Evolutionary conservation across 177 flowering plant species (phyloP), one percentile per base, ranked within the genome.

Genomic region (Vitis hybrid): DNA sequence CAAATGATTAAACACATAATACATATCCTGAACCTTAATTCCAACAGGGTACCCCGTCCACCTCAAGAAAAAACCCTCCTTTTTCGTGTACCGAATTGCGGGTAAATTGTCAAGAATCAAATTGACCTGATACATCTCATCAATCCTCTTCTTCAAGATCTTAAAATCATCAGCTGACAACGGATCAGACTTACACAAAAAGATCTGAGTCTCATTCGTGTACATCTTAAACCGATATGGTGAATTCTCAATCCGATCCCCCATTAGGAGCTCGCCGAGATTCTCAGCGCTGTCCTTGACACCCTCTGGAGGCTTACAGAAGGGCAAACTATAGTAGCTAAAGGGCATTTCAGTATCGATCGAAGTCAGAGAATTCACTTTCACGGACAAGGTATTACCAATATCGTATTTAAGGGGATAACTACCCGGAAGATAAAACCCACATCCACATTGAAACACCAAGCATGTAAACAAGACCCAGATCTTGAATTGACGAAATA

Each of bases 41-140:
- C 96, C 96, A 21, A 89, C 79, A 1, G 96, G 96, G 73, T 82
- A 90, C 29, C 96, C 96, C 0, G 96, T 90, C 96, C 96, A 90
- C 52, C 90, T 68, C 51, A 87, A 55, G 15, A 72, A 51, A 67
- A 57, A 87, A 9, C 74, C 79, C 5, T 90, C 91, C 76, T 84
- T 90, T 76, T 79, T 79, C 8, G 93, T 86, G 62, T 85, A 89
- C 62, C 93, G 75, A 58, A 90, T 89, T 0, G 91, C 93, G 1
- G 93, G 93, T 62, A 90, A 73, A 69, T 89, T 89, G 65, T 89
- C 93, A 8, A 90, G 86, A 21, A 90, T 86, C 84, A 89, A 62
- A 79, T 89, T 90, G 49, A 90, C 96, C 83, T 90, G 96, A 80
- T 90, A 90, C 88, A 85, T 77, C 73, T 90, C 90, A 77, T 90